Base-by-base conservation (phyloP, 768 basidiomycete species). In the Rickenella mellea region DNA sequence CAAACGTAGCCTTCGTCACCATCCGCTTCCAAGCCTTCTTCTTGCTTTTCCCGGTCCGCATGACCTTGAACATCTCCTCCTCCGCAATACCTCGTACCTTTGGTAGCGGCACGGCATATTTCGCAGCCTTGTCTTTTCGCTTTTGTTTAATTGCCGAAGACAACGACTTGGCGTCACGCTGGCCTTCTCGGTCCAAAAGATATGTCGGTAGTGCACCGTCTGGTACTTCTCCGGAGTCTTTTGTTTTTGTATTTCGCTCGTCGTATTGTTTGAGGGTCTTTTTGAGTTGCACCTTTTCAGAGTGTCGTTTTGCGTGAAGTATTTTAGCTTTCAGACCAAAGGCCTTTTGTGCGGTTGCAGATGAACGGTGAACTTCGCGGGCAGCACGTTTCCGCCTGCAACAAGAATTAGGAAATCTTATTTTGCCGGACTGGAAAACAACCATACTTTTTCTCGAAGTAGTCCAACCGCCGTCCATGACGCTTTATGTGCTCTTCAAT, bases 241-340 rank as follows among this genome's bases (percentile, higher is more conserved):
- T 75, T 57, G 93, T 85, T 67, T 98, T 99, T 68, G 97, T 80
- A 57, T 98, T 92, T 48, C 96, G 84, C 63, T 98, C 94, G 65
- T 99, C 96, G 68, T 99, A 96, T 8, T 92, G 92, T 62, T 96
- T 97, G 63, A 99, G 83, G n/a, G 91, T 93, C 72, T 98, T 99
- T 67, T 91, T 94, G 68, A 99, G 84, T 56, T 92, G 90, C 33
- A 99, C 90, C 68, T 98, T 99, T 66, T 99, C 89, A 24, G 89
- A 80, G 67, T 98, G 90, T 46, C 94, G 84, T 62, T 84, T 93
- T 27, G 90, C 89, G 56, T 99, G 96, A 6, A 97, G 80, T n/a
- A 98, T 71, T 64, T 99, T 99, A 50, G 92, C 96, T 67, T 94
- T 97, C 51, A 96, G 70, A 62, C 96, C 96, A 55, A 96, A 94